phyloP scores from a whole-genome alignment of 176 grass and related monocot species.

The Cymbopogon citratus region DNA sequence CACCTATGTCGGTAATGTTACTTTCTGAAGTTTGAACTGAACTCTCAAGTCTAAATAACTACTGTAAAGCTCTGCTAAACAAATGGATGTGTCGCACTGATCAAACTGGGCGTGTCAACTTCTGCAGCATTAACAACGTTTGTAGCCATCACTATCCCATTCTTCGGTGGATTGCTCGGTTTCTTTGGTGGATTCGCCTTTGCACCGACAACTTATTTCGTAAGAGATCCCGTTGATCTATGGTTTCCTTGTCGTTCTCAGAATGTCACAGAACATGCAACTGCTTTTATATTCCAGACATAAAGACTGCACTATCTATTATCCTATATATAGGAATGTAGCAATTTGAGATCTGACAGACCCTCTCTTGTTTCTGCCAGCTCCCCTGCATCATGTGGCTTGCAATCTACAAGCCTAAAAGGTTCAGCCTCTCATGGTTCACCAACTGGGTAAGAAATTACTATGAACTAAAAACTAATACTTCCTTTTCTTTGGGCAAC shows the following conservation, averaged over 20 bases:
- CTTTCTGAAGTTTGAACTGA: background rate
- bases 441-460: conserved; percentile 62
- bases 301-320: background rate
- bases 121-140: conserved; percentile 89
- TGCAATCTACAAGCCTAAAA: conserved; percentile 70
- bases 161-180: conserved; percentile 70
- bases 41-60: background rate
- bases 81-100: background rate
- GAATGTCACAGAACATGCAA: background rate
- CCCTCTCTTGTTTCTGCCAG: conserved; percentile 29
- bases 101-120: background rate
- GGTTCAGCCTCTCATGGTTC: conserved; percentile 78
- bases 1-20: background rate
- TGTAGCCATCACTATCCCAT: conserved; percentile 73
- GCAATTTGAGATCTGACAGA: background rate
- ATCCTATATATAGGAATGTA: background rate
- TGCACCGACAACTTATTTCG: conserved; percentile 79
- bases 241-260: background rate
- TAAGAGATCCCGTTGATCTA: conserved; percentile 30
- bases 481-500: background rate
- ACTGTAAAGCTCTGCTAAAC: background rate
- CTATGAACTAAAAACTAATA: background rate
- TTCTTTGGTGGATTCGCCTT: conserved; percentile 92
- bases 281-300: background rate
- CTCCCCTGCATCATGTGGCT: conserved; percentile 95